phyloP scores from a whole-genome alignment of 2,329 filamentous ascomycete genomes.

The Alternaria ventricosa region DNA sequence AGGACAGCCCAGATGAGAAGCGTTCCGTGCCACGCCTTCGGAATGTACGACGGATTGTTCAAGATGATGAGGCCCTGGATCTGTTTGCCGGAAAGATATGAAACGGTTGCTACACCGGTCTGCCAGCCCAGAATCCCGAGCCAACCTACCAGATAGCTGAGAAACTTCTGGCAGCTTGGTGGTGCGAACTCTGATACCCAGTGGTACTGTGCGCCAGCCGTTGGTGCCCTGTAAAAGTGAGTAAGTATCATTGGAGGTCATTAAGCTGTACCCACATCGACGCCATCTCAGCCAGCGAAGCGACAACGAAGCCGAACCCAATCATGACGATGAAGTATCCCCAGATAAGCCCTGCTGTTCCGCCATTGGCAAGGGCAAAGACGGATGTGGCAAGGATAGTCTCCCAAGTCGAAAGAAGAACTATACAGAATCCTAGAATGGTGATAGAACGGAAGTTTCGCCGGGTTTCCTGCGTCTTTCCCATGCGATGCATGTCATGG shows the following conservation, averaged over 20 bases:
- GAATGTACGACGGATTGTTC: conserved; percentile 49
- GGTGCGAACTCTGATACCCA: conserved; percentile 49
- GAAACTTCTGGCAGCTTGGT: conserved; percentile 44
- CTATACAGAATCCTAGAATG: conserved; percentile 27
- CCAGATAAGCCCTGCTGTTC: conserved; percentile 41
- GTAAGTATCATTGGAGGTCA: background rate
- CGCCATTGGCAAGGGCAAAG: conserved; percentile 32
- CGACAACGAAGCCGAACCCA: conserved; percentile 30
- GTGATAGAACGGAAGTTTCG: conserved; percentile 23
- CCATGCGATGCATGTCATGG: conserved; percentile 33
- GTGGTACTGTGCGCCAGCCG: conserved; percentile 43
- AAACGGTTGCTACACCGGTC: conserved; percentile 51
- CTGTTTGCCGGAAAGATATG: conserved; percentile 52
- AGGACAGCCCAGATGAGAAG: conserved; percentile 54
- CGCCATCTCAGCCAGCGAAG: conserved; percentile 42
- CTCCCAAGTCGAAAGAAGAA: conserved; percentile 32
- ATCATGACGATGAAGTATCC: conserved; percentile 32
- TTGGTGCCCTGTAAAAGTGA: conserved; percentile 30
- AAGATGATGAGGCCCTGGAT: conserved; percentile 48
- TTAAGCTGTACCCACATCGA: conserved; percentile 35
- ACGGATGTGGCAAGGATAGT: conserved; percentile 21
- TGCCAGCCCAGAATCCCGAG: conserved; percentile 56
- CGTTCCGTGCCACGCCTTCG: conserved; percentile 54
- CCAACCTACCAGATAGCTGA: conserved; percentile 54
- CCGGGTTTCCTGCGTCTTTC: conserved; percentile 27